These are phyloP conservation scores for Megacollybia marginata DNA, from an alignment of 768 basidiomycete genomes.

Conservation along the genomic window DNA sequence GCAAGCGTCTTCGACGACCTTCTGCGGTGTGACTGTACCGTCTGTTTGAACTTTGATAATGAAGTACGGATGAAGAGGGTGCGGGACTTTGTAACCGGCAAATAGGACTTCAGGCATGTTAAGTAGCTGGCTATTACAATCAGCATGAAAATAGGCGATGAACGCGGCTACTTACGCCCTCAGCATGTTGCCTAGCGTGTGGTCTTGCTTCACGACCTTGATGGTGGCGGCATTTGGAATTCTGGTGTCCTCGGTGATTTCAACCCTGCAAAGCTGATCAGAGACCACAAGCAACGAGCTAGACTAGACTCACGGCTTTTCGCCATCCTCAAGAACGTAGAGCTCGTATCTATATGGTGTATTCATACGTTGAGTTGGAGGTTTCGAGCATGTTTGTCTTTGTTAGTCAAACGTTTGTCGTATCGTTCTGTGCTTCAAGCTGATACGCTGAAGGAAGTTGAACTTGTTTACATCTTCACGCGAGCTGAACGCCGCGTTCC, in stretches of 20 bases:
- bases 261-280: conserved; percentile 49
- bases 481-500: too few relatives aligned
- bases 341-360: conserved; percentile 90
- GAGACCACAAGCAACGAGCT: neutral
- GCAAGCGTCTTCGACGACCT: conserved; percentile 78
- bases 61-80: conserved; percentile 92
- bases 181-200: conserved; percentile 93
- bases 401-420: too few relatives aligned
- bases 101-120: conserved; percentile 84
- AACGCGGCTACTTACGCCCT: conserved; percentile 56
- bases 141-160: conserved; percentile 1
- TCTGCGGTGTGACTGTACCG: conserved; percentile 74
- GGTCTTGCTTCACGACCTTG: conserved; percentile 93
- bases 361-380: conserved; percentile 53
- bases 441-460: too few relatives aligned
- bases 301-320: conserved; percentile 71
- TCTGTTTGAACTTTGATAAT: conserved; percentile 95
- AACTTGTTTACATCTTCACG: too few relatives aligned
- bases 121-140: conserved; percentile 70
- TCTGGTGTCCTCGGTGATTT: conserved; percentile 92
- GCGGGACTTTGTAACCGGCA: conserved; percentile 97
- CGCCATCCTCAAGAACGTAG: conserved; percentile 88
- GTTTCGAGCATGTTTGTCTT: too few relatives aligned
- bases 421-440: too few relatives aligned
- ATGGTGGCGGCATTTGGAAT: conserved; percentile 97